Base-by-base conservation (phyloP, 2,329 filamentous ascomycete species). In the Fusarium sp. region DNA sequence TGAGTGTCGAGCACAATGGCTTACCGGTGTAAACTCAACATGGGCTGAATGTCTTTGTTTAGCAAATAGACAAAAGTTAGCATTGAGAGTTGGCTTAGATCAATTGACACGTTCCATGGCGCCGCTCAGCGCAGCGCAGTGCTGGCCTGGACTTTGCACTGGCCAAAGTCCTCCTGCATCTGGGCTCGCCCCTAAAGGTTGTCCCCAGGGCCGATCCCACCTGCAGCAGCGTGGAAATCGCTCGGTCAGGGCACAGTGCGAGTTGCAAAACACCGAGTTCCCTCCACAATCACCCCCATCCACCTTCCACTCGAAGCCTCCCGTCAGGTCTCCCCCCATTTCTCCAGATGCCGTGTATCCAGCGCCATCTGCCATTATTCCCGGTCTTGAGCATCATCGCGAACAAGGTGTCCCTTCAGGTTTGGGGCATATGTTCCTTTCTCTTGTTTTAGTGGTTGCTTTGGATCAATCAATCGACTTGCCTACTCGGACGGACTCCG, bases 121-220 rank as follows among this genome's bases (percentile, higher is more conserved):
- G 45, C 38, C n/a, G 38, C n/a, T 43, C 20, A 50, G 45, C 20
- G 25, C 10, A 45, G 40, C 40, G 43, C 43, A 45, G 43, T 45
- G 43, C 43, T 45, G 43, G 43, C 4, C 20, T 15, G 43, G 20
- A 22, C 12, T 14, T n/a, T 47, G 58, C 38, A 47, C 58, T 47
- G 58, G 25, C 15, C n/a, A 10, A 15, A 37, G 43, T 30, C 25
- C 22, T 50, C 45, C 45, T 50, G 15, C 45, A 50, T 50, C 45
- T 50, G 22, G 43, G 35, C 60, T 47, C 60, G 38, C 62, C 69
- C 63, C 45, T 52, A 54, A 52, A 67, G 30, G 27, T 8, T 30
- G 33, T 47, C 58, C 35, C 62, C 38, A 66, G 68, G 68, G 64
- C 40, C 47, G 56, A 73, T 69, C 71, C 65, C 47, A 69, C 71